Conservation (phyloP, 2,329 filamentous ascomycete species). For the Exophiala sp. region DNA sequence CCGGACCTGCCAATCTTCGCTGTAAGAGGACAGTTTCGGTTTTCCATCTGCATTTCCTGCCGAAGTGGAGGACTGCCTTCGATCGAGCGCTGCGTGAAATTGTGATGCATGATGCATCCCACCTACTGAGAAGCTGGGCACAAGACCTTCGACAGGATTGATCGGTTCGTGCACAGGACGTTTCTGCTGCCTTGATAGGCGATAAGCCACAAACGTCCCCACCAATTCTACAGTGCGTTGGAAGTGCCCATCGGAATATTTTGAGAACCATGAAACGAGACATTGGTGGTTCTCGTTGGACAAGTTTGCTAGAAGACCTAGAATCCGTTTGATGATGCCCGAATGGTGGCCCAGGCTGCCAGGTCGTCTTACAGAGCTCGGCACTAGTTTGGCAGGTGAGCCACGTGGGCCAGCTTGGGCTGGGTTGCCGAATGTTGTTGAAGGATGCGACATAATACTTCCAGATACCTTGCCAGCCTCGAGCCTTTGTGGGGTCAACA, state of each 20-base stretch:
- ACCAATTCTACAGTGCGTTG: constrained; percentile 71
- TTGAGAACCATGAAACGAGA: constrained; percentile 73
- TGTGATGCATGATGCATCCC: constrained; percentile 60
- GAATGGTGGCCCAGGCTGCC: constrained; percentile 65
- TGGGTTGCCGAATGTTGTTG: constrained; percentile 1
- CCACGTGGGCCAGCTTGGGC: constrained; percentile 20
- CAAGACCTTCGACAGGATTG: constrained; percentile 63
- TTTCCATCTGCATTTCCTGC: constrained; percentile 50
- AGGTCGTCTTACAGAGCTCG: constrained; percentile 27
- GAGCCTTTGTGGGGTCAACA: constrained; percentile 48
- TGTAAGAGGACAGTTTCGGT: constrained; percentile 58
- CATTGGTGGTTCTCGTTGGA: constrained; percentile 72
- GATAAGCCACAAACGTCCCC: constrained; percentile 75
- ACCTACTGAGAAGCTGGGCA: constrained; percentile 69
- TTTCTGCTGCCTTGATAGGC: constrained; percentile 67
- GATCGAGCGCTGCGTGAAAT: constrained; percentile 71
- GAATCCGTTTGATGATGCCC: constrained; percentile 76
- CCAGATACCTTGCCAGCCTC: constrained; percentile 17
- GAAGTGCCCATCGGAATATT: constrained; percentile 65
- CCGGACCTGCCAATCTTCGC: constrained; percentile 85
- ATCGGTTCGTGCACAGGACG: constrained; percentile 50
- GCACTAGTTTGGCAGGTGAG: constrained; percentile 20
- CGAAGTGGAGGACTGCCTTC: constrained; percentile 48
- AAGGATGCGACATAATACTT: constrained; percentile 6
- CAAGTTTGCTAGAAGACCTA: constrained; percentile 75